Evolutionary conservation across 768 basidiomycete genomes (phyloP).

Genomic region (Phylloporus arenicola): DNA sequence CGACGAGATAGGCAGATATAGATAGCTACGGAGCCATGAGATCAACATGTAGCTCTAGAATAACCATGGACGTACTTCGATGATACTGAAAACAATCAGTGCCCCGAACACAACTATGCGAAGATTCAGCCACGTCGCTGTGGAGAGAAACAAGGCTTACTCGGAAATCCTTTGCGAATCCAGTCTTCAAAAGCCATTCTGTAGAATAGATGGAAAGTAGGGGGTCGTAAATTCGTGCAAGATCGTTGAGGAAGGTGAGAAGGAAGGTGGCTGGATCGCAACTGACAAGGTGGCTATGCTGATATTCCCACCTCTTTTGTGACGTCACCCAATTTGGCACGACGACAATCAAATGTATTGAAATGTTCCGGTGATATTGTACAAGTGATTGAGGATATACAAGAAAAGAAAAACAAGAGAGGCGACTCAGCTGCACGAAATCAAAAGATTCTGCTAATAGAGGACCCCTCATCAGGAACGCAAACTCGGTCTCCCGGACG

Average conservation of each 20-base stretch:
- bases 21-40: conserved; percentile 41
- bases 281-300: conserved; percentile 19
- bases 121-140: background rate
- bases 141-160: conserved; percentile 31
- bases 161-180: conserved; percentile 50
- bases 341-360: background rate
- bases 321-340: conserved; percentile 13
- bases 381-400: conserved; percentile 17
- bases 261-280: conserved; percentile 5
- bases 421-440: background rate
- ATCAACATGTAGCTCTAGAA: background rate
- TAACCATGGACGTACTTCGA: conserved; percentile 44
- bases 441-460: conserved; percentile 28
- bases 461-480: conserved; percentile 41
- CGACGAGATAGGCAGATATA: conserved; percentile 67
- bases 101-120: conserved; percentile 50
- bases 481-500: conserved; percentile 59
- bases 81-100: conserved; percentile 52
- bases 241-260: conserved; percentile 14
- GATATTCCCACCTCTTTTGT: conserved; percentile 13
- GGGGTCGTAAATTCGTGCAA: conserved; percentile 27
- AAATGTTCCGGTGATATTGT: conserved; percentile 9
- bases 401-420: background rate
- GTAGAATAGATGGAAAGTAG: conserved; percentile 9
- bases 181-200: conserved; percentile 36